Base-by-base conservation (phyloP, 352 stramenopile species). In the Phytophthora brassicae region DNA sequence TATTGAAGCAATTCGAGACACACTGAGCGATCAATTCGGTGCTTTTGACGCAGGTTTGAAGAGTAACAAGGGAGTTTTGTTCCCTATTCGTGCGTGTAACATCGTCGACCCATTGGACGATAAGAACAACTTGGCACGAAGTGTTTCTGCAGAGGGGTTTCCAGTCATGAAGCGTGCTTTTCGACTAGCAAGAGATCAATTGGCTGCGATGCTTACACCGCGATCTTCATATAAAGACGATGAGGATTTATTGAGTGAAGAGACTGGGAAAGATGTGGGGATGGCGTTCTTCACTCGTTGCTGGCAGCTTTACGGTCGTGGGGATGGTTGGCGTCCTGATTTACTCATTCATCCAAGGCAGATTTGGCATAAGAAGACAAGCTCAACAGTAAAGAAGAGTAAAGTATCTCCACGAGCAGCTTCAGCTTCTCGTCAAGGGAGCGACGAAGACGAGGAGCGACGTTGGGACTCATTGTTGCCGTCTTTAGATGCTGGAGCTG, bases 41-140 rank as follows among this genome's bases (percentile, higher is more conserved):
- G 66, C 59, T 0, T 79, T 90, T 54, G 77, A 88, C 43, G 58
- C 66, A 1, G 68, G 62, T 13, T 36, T 75, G 4, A 59, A 62
- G 17, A 61, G 44, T n/a, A 59, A 41, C 36, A 70, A 47, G 31
- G 38, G 14, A 4, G 54, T 46, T 16, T 68, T 79, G 56, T 94
- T 97, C 56, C 80, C 77, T 11, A 82, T 94, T 16, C 84, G 89
- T 19, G 79, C 75, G 16, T 94, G 88, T 64, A 97, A 97, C 63
- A 85, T 97, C 31, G 79, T 96, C 50, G 89, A 97, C 44, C 89
- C 90, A 12, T 75, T 97, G 20, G 81, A 97, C 53, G 75, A 87
- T 46, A 75, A 74, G 56, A 94, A 97, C 70, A 97, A 97, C 58
- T 62, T 96, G 38, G 86, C 81, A 29, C 83, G 86, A 19, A 92